Base-by-base conservation (phyloP, 495 filamentous ascomycete genomes). In the Penicillium cosmopolitanum region DNA sequence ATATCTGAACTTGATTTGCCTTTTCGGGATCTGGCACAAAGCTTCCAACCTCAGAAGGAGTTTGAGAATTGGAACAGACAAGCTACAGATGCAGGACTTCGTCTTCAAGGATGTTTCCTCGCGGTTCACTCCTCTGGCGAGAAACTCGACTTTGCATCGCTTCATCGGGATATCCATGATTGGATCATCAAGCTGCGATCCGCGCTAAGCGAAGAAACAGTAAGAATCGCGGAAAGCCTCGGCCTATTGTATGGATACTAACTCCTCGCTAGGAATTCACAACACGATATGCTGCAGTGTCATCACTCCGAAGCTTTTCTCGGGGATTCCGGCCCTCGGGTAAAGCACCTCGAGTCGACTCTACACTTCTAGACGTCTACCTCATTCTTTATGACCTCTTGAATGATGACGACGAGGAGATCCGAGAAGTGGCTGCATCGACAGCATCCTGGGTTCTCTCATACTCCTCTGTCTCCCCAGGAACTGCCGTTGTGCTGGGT, bases 361-460 rank as follows among this genome's bases (percentile, higher is more conserved):
- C 51, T 6, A 54, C 67, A 61, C 54, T 82, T 64, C 43, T 84
- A 53, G 73, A 78, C 9, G 56, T 81, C 6, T 85, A 83, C 44
- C 52, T 87, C 23, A 63, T 79, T 7, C 60, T 88, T 5, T 88
- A 87, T 64, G 83, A 89, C 61, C 70, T 80, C 61, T 77, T 97
- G 0, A 88, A 89, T 59, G 95, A 97, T 70, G 95, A 98, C 64
- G 95, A 97, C 63, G 90, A 96, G 46, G 94, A 96, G 42, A 79
- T 96, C 40, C 82, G 94, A 4, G 83, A 87, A 12, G 67, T 84
- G 0, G 89, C 85, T 9, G 86, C 93, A 21, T 58, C 72, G 15
- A 74, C 75, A 2, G 77, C 76, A 16, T 84, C 81, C 1, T 75
- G 67, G 63, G 50, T 78, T 2, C 61, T 83, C 0, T 80, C 77